Conservation (phyloP, 345 rosid species). For the Excoecaria cochinchinensis region DNA sequence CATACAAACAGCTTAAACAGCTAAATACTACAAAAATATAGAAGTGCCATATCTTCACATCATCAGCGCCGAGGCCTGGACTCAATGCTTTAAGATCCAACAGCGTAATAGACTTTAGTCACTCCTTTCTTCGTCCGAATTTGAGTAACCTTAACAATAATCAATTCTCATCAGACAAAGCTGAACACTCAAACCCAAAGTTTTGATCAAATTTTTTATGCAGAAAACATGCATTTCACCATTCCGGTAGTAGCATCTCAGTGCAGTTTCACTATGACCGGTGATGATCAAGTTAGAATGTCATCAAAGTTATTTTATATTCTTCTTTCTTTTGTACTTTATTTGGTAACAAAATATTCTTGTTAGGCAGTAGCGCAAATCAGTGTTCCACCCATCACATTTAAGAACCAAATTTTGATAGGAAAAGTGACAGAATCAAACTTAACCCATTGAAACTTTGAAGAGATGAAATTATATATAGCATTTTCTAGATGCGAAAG, state of each 20-base stretch:
- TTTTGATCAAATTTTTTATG: not conserved
- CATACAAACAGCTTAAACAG: not conserved
- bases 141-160: slow-evolving; percentile 52
- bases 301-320: not conserved
- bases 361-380: too few relatives aligned
- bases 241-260: not conserved
- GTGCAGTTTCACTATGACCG: not conserved
- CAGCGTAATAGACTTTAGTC: slow-evolving; percentile 64
- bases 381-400: too few relatives aligned
- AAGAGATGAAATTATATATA: not conserved
- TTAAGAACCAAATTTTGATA: not conserved
- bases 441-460: not conserved
- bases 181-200: not conserved
- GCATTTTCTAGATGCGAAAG: not conserved
- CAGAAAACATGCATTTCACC: not conserved
- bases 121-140: slow-evolving; percentile 68
- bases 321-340: not conserved
- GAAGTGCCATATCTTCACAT: not conserved
- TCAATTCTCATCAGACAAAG: not conserved
- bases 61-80: not conserved
- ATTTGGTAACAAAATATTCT: not conserved
- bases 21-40: not conserved
- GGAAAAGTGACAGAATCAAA: not conserved
- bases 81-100: slow-evolving; percentile 23
- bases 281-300: not conserved